phyloP scores from a whole-genome alignment of 371 early-diverging fungal genomes.

The Globomyces sp. region DNA sequence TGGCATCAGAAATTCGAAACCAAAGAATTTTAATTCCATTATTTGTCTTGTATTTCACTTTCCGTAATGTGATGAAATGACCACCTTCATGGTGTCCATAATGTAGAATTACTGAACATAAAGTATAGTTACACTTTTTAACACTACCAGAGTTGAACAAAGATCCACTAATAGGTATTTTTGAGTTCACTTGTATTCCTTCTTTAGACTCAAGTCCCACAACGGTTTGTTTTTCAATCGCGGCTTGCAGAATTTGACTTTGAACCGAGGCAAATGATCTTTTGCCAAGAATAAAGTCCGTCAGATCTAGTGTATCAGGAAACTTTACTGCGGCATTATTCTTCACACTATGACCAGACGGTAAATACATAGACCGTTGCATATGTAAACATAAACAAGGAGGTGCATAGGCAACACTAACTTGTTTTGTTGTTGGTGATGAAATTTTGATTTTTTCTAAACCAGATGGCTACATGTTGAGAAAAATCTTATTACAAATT shows the following conservation, averaged over 20 bases:
- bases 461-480: constrained; percentile 14
- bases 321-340: constrained; percentile 73
- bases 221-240: neutral
- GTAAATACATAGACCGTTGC: constrained; percentile 67
- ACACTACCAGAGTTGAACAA: neutral
- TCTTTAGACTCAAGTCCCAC: neutral
- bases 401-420: constrained; percentile 39
- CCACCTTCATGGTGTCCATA: constrained; percentile 88
- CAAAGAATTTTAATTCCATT: constrained; percentile 39
- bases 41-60: neutral
- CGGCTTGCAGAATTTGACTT: neutral
- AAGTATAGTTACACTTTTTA: constrained; percentile 51
- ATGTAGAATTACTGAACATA: constrained; percentile 86
- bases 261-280: neutral
- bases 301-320: constrained; percentile 63
- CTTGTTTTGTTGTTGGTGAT: constrained; percentile 27
- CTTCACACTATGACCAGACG: constrained; percentile 67
- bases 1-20: constrained; percentile 89
- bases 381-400: constrained; percentile 68
- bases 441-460: constrained; percentile 11
- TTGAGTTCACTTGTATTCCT: neutral
- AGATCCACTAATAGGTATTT: neutral
- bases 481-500: neutral
- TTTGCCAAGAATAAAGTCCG: constrained; percentile 1
- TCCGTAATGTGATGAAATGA: constrained; percentile 76